Percentiles rank a stretch among this genome's conserved stretches.
Evolutionary conservation across 2,329 filamentous ascomycete species (phyloP).

Genomic region (Penicillium hesseltinei): DNA sequence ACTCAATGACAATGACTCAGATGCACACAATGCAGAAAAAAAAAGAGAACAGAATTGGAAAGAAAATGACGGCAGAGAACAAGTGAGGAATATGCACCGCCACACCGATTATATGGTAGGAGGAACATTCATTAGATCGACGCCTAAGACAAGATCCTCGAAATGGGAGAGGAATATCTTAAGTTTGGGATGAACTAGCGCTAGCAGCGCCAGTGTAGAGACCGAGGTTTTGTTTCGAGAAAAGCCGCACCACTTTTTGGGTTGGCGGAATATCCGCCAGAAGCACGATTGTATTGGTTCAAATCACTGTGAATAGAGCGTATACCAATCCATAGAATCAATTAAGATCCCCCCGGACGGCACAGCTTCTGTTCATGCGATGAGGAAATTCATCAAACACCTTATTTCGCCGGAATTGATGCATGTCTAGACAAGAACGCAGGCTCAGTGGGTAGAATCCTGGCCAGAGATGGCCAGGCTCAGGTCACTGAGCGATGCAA

Average conservation of each 20-base stretch:
- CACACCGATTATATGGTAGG: slow-evolving; percentile 12
- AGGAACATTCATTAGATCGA: slow-evolving; percentile 25
- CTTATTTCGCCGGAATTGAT: slow-evolving; percentile 24
- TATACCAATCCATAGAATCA: not conserved
- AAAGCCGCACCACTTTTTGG: slow-evolving; percentile 17
- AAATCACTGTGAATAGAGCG: not conserved
- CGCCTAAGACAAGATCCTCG: slow-evolving; percentile 5
- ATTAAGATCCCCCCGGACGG: not conserved
- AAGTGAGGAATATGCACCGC: slow-evolving; percentile 12
- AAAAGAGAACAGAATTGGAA: slow-evolving; percentile 14
- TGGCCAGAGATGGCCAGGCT: slow-evolving; percentile 1
- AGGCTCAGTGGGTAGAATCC: not conserved
- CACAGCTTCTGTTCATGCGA: not conserved
- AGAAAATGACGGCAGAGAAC: slow-evolving; percentile 12
- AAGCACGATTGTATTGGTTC: slow-evolving; percentile 4
- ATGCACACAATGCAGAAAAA: slow-evolving; percentile 25
- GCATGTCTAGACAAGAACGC: slow-evolving; percentile 28
- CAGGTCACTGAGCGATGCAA: slow-evolving; percentile 15
- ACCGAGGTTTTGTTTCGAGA: slow-evolving; percentile 11
- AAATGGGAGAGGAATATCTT: not conserved
- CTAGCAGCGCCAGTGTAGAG: slow-evolving; percentile 4
- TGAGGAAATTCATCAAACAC: slow-evolving; percentile 20
- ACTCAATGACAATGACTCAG: slow-evolving; percentile 30
- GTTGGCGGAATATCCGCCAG: slow-evolving; percentile 1
- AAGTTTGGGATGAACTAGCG: not conserved